A percentile compares a stretch with the other conserved stretches of the same genome.
Evolutionary conservation across 345 rosid species (phyloP).

Genomic region (Carallia brachiata): DNA sequence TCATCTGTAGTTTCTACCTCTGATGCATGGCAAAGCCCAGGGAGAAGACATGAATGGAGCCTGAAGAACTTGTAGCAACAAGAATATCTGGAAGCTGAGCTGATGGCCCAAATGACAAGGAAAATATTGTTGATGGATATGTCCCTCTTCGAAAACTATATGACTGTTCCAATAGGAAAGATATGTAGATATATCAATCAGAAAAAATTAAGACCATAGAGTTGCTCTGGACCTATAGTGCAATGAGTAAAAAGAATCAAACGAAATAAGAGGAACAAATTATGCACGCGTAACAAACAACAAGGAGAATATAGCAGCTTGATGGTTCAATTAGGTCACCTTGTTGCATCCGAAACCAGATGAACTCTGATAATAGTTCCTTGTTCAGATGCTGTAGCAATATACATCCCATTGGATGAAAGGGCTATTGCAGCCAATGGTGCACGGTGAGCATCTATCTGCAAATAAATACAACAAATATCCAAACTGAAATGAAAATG

Average conservation of each 20-base stretch:
- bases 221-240: background rate
- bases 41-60: slow-evolving; percentile 77
- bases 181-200: background rate
- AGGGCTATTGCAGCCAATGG: slow-evolving; percentile 78
- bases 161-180: slow-evolving; percentile 42
- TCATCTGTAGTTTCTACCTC: slow-evolving; percentile 44
- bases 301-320: no score
- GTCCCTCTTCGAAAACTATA: slow-evolving; percentile 90
- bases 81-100: slow-evolving; percentile 68
- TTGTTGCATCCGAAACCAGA: slow-evolving; percentile 81
- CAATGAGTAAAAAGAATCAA: background rate
- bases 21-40: slow-evolving; percentile 57
- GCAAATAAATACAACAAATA: slow-evolving; percentile 22
- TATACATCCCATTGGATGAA: slow-evolving; percentile 74
- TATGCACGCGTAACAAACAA: no score
- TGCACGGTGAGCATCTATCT: slow-evolving; percentile 92
- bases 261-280: background rate
- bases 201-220: background rate
- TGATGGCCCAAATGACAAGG: slow-evolving; percentile 87
- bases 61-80: slow-evolving; percentile 80
- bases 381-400: slow-evolving; percentile 95
- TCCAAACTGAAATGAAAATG: slow-evolving; percentile 3
- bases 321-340: slow-evolving; percentile 38
- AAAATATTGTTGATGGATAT: slow-evolving; percentile 77
- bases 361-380: slow-evolving; percentile 87